Conservation (phyloP, 768 basidiomycete genomes). For the Hydnum rufescens region DNA sequence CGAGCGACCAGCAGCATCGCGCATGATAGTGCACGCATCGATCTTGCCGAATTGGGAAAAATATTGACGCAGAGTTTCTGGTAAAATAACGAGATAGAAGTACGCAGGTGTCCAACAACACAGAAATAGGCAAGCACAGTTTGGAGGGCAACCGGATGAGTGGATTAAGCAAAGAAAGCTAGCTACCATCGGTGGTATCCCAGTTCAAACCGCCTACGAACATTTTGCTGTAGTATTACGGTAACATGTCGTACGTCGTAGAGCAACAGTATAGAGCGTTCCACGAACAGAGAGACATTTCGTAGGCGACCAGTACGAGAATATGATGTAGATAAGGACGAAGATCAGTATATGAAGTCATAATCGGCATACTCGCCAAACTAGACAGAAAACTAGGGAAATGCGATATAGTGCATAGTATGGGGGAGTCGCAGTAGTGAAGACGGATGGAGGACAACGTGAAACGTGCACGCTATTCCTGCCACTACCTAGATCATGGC, state of each 20-base stretch:
- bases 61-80: conserved; percentile 66
- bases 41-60: conserved; percentile 94
- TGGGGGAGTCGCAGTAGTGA: background rate
- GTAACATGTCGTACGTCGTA: conserved; percentile 14
- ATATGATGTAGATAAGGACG: conserved; percentile 26
- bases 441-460: conserved; percentile 1
- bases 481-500: background rate
- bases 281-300: background rate
- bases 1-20: conserved; percentile 84
- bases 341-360: conserved; percentile 15
- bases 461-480: background rate
- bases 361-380: conserved; percentile 4
- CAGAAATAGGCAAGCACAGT: background rate
- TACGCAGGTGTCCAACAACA: background rate
- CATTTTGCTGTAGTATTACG: conserved; percentile 66
- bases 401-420: conserved; percentile 3
- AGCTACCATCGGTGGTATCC: conserved; percentile 96
- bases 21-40: conserved; percentile 97
- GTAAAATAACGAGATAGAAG: conserved; percentile 15
- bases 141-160: conserved; percentile 12
- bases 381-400: conserved; percentile 5
- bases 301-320: conserved; percentile 13
- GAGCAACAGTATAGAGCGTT: conserved; percentile 15
- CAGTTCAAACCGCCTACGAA: conserved; percentile 99
- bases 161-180: conserved; percentile 13